Conservation (phyloP, 208 protist genomes). For the Wallacemonas sp. region DNA sequence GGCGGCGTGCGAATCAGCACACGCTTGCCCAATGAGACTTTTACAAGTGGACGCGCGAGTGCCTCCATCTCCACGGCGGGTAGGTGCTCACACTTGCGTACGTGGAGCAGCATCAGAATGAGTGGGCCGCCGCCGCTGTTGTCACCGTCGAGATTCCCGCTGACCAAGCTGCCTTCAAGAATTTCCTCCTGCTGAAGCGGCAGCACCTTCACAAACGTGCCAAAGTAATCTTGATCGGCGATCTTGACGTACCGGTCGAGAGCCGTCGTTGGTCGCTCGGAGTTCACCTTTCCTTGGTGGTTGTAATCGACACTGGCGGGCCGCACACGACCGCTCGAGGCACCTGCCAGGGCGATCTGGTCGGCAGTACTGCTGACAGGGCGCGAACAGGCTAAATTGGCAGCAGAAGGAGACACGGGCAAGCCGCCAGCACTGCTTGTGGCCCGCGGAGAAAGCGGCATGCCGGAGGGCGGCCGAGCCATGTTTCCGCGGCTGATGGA, state of each 20-base stretch:
- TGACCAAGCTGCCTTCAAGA: constrained; percentile 17
- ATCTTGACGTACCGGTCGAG: constrained; percentile 89
- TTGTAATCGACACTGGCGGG: constrained; percentile 72
- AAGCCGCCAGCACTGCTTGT: constrained; percentile 14
- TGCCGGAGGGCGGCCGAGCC: constrained; percentile 32
- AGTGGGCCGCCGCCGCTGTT: constrained; percentile 26
- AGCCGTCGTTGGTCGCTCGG: constrained; percentile 56
- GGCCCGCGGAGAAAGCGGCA: constrained; percentile 29
- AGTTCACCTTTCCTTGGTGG: constrained; percentile 65
- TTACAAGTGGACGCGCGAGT: constrained; percentile 57
- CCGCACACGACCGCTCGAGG: constrained; percentile 22
- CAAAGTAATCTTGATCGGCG: constrained; percentile 88
- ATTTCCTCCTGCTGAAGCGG: constrained; percentile 64
- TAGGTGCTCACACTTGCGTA: constrained; percentile 56
- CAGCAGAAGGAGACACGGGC: not conserved
- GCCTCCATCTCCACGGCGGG: constrained; percentile 24
- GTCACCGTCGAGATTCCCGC: constrained; percentile 27
- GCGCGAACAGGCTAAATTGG: not conserved
- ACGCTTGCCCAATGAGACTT: constrained; percentile 55
- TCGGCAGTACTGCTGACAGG: constrained; percentile 32
- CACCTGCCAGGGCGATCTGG: constrained; percentile 19
- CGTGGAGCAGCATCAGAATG: constrained; percentile 80
- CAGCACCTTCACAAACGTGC: constrained; percentile 68
- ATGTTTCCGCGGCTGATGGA: constrained; percentile 53
- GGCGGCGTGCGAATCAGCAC: constrained; percentile 70